These are phyloP conservation scores for Xylaria polymorpha DNA, from an alignment of 2,329 filamentous ascomycete species.

Conservation along the genomic window DNA sequence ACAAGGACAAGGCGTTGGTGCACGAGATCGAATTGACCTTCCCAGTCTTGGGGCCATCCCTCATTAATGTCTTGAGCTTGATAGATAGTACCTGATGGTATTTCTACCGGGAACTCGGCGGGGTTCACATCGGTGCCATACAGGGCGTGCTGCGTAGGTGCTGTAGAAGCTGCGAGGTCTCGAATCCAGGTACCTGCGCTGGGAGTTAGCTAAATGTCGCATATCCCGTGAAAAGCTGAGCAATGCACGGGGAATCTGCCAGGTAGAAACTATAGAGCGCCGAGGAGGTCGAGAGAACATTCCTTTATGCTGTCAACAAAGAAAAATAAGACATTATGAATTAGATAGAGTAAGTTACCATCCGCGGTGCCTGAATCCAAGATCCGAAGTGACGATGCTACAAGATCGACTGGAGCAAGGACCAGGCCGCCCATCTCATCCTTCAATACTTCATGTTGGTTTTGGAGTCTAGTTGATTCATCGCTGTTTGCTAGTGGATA, in stretches of 20 bases:
- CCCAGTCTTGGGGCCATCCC: constrained; percentile 16
- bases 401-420: constrained; percentile 8
- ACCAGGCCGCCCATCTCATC: constrained; percentile 11
- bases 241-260: too few relatives aligned
- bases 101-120: not conserved
- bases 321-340: too few relatives aligned
- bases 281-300: not conserved
- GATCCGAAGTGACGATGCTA: not conserved
- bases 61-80: constrained; percentile 9
- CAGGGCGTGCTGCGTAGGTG: constrained; percentile 2
- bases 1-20: constrained; percentile 25
- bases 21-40: constrained; percentile 17
- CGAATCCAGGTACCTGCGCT: constrained; percentile 14
- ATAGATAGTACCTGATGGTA: not conserved
- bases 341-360: not conserved
- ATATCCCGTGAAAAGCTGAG: not conserved
- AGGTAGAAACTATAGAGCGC: too few relatives aligned
- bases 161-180: not conserved
- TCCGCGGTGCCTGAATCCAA: constrained; percentile 21
- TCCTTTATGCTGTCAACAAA: too few relatives aligned
- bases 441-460: constrained; percentile 18
- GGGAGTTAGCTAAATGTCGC: constrained; percentile 3
- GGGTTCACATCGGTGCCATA: not conserved
- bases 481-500: constrained; percentile 15
- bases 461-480: constrained; percentile 2